Evolutionary conservation across 176 grass and related monocot species (phyloP), one percentile per base, ranked within the genome.

Genomic region (Musa itinerans): DNA sequence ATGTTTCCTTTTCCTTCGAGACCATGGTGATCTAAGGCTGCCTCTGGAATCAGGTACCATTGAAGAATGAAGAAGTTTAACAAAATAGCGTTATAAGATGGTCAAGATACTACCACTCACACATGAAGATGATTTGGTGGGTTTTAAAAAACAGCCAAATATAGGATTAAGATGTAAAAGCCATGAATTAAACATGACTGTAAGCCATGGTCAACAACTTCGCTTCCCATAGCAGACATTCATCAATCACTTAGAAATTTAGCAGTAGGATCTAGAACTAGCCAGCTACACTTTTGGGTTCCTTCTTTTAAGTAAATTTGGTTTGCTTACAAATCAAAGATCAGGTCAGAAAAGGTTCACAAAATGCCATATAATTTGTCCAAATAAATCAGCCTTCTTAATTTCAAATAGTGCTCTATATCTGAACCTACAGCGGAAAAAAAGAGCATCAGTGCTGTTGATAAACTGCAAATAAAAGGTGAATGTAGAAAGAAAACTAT

Each of bases 21-120:
- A 79, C 84, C 95, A 99, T 48, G 88, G 91, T n/a, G 90, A 91
- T 83, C 89, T 89, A 78, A 99, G 83, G 50, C 81, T 86, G 34
- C 95, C 88, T 65, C 95, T 99, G 83, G 69, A 86, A 64, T 51
- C 34, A 51, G 65, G 8, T 19, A 64, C 9, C 48, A 77, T 24
- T 17, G 26, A 65, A 63, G 14, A 55, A 15, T 48, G 10, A 80
- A 29, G 1, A 52, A 56, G 14, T 11, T 11, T 20, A 73, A 71
- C 34, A 57, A 21, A 54, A 10, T 52, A 11, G 72, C 17, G 52
- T 54, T 69, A 49, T 21, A 76, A 49, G 29, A 69, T 9, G 12
- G 66, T 53, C 78, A 71, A 53, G 27, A 63, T 2, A 22, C 61
- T 26, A 65, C 23, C 19, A 21, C 1, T 25, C 4, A 25, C 10